Evolutionary conservation across 2,329 filamentous ascomycete species (phyloP).

Genomic region (Huntiella abstrusa): DNA sequence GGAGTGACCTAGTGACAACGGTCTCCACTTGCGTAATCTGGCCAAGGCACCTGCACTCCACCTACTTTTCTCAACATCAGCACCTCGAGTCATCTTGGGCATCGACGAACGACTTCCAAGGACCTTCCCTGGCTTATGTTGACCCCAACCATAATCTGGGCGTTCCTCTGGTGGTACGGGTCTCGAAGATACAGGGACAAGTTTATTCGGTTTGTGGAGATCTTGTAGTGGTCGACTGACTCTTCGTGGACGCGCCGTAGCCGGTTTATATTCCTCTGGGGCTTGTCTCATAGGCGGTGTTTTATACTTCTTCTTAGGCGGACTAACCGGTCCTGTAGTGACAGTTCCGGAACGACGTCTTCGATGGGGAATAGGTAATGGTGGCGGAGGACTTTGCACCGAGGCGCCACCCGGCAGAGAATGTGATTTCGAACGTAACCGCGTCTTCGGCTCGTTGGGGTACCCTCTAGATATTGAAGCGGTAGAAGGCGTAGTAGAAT

Average conservation of each 20-base stretch:
- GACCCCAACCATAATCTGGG: constrained; percentile 11
- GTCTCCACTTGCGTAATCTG: constrained; percentile 7
- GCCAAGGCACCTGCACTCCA: constrained; percentile 9
- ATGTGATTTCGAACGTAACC: too few species aligned
- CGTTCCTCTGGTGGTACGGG: constrained; percentile 7
- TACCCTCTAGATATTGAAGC: background rate
- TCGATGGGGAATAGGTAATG: too few species aligned
- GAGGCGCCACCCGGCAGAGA: too few species aligned
- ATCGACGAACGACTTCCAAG: background rate
- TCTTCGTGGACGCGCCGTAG: background rate
- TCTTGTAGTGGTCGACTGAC: constrained; percentile 1
- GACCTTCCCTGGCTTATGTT: background rate
- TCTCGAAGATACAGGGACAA: constrained; percentile 6
- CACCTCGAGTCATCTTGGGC: background rate
- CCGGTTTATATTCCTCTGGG: constrained; percentile 1
- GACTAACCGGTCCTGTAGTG: background rate
- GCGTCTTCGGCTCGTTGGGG: too few species aligned
- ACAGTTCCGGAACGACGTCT: too few species aligned
- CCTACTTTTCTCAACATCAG: constrained; percentile 7
- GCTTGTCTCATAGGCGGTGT: background rate
- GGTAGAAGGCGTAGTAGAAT: constrained; percentile 7
- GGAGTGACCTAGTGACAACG: constrained; percentile 3
- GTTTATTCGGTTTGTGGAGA: background rate
- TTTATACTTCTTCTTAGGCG: background rate
- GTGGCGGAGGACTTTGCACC: too few species aligned